Evolutionary conservation across 2,329 filamentous ascomycete genomes (phyloP), one percentile per base, ranked within the genome.

Genomic region (Fusarium phyllophilum): DNA sequence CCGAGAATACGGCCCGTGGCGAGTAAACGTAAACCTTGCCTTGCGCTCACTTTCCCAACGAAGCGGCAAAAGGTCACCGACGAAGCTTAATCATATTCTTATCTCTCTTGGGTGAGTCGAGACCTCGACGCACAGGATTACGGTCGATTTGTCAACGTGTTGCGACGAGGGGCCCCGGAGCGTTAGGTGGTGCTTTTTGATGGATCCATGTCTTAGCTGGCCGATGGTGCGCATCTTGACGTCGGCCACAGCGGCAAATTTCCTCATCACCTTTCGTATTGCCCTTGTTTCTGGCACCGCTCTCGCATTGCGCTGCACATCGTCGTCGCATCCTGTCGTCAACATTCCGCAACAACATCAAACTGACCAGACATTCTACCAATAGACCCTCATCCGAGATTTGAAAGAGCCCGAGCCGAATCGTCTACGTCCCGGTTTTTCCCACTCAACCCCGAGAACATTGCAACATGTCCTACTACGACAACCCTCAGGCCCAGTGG

Each of bases 401-500:
- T 68, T 66, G 29, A 73, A 54, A 66, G 52, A 63, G 54, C 57
- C 62, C 52, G 48, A 62, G 36, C 44, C 45, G 61, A 70, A 55
- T 59, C 41, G 61, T 63, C 36, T 49, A 56, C 58, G 55, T 74
- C 69, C 72, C 72, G 75, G 55, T 71, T 70, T 73, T 66, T 52
- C 31, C 60, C 61, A 73, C 61, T 56, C 58, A 55, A 73, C 46
- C 59, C 56, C 66, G 56, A 71, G 63, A 65, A 46, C 41, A 44
- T 55, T 46, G 42, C 73, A 79, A 66, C 78, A 85, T 85, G 84
- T 85, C 84, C 77, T 85, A 85, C 79, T 85, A 85, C 82, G 83
- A 85, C 71, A 85, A 84, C 76, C 78, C 80, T 39, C 84, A 83
- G 75, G 82, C 80, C 34, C 84, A 83, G 77, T 83, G 84, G 84